Evolutionary conservation across 148 eudicot genomes (phyloP).

Genomic region (Pharnaceum exiguum): DNA sequence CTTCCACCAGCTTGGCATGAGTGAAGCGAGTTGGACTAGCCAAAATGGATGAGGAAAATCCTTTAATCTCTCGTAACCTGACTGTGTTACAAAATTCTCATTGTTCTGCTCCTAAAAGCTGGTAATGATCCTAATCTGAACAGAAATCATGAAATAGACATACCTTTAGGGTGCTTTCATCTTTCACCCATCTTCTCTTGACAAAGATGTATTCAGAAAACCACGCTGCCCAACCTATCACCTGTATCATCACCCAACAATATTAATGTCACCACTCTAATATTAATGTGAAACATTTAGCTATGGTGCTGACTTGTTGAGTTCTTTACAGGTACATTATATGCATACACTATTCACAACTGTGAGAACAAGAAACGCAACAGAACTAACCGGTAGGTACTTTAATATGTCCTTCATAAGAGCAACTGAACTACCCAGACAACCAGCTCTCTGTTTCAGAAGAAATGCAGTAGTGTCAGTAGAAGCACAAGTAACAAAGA

Average conservation of each 20-base stretch:
- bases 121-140: not conserved
- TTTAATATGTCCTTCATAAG: conserved; percentile 77
- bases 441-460: conserved; percentile 62
- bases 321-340: too few relatives aligned
- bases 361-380: not conserved
- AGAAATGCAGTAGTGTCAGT: conserved; percentile 2
- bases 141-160: conserved; percentile 2
- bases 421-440: conserved; percentile 80
- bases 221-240: conserved; percentile 96
- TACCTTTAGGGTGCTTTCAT: conserved; percentile 77
- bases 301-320: too few relatives aligned
- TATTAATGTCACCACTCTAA: too few relatives aligned
- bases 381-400: conserved; percentile 66
- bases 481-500: not conserved
- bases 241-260: too few relatives aligned
- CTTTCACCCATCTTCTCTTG: conserved; percentile 86
- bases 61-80: conserved; percentile 48
- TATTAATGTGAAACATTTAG: not conserved
- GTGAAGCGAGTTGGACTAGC: conserved; percentile 65
- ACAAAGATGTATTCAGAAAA: conserved; percentile 90
- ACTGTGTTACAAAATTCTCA: conserved; percentile 21
- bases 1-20: conserved; percentile 49
- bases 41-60: conserved; percentile 66
- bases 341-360: not conserved
- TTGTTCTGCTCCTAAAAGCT: not conserved